Evolutionary conservation across 208 protist species (phyloP).

Genomic region (Trypanosoma platydactyli): DNA sequence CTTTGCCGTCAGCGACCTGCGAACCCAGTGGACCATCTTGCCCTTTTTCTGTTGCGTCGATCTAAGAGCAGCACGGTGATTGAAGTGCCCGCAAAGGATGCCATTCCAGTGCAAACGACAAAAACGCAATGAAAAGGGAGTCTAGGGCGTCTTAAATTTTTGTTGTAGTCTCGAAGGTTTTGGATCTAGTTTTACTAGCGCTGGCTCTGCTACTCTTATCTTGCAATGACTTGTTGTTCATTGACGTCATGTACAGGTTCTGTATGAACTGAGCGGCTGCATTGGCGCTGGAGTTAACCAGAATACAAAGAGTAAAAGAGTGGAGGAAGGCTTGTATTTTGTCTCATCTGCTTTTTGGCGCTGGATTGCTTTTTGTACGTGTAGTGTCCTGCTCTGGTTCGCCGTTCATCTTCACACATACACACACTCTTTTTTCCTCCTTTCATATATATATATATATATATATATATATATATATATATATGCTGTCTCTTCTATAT

Average conservation of each 20-base stretch:
- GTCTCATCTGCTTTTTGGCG: slow-evolving; percentile 7
- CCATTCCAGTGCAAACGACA: slow-evolving; percentile 31
- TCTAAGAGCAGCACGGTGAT: slow-evolving; percentile 64
- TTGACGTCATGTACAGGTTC: neutral
- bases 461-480: neutral
- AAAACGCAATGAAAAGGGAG: slow-evolving; percentile 1
- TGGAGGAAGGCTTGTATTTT: neutral
- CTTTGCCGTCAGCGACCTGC: slow-evolving; percentile 87
- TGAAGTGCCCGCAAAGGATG: slow-evolving; percentile 66
- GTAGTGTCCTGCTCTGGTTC: neutral
- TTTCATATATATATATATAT: neutral
- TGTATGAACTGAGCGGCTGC: neutral
- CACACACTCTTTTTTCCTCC: no score
- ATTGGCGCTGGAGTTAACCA: neutral
- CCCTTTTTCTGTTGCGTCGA: slow-evolving; percentile 82
- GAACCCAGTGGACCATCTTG: slow-evolving; percentile 92
- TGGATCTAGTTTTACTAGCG: no score
- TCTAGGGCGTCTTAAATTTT: neutral
- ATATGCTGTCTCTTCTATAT: no score
- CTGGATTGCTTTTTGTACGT: slow-evolving; percentile 1
- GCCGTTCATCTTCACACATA: neutral
- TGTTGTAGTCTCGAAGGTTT: no score
- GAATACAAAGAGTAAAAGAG: neutral
- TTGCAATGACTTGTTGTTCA: neutral
- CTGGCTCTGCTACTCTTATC: no score